These are phyloP conservation scores for Russula vinacea DNA, from an alignment of 768 basidiomycete genomes.

Conservation along the genomic window DNA sequence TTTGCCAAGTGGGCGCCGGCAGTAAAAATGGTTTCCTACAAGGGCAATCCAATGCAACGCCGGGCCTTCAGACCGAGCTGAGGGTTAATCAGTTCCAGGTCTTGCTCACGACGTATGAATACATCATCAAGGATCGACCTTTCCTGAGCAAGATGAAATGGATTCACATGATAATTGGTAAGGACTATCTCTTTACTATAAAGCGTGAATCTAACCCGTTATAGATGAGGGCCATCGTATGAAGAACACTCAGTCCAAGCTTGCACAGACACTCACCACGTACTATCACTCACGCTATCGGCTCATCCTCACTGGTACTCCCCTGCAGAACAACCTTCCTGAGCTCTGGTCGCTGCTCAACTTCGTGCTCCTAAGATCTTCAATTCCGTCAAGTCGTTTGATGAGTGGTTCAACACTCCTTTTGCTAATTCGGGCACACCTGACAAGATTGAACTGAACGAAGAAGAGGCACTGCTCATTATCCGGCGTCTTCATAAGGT, in stretches of 20 bases:
- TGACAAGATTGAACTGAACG: conserved; percentile 98
- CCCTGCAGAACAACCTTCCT: conserved; percentile 94
- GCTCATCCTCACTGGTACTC: conserved; percentile 93
- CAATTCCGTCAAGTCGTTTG: conserved; percentile 98
- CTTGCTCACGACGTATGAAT: conserved; percentile 91
- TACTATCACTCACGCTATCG: conserved; percentile 92
- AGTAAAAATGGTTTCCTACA: conserved; percentile 79
- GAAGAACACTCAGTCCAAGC: conserved; percentile 92
- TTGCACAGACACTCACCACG: conserved; percentile 83
- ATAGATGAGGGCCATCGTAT: conserved; percentile 94
- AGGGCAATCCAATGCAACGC: conserved; percentile 84
- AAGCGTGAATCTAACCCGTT: conserved; percentile 10
- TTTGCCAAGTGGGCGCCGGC: conserved; percentile 96
- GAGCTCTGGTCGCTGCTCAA: conserved; percentile 95
- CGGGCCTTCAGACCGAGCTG: conserved; percentile 75
- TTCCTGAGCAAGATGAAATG: conserved; percentile 87
- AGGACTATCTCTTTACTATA: conserved; percentile 30
- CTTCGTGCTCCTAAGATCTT: conserved; percentile 92
- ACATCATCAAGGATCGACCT: conserved; percentile 96
- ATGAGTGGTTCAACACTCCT: conserved; percentile 99
- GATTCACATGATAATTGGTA: conserved; percentile 96
- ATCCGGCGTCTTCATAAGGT: conserved; percentile 97
- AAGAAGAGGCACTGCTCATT: conserved; percentile 98
- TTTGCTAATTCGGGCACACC: conserved; percentile 97
- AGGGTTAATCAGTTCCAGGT: conserved; percentile 86